phyloP scores from a whole-genome alignment of 1,284 basidiomycete species.

The Ceratorhiza oryzae-sativae region DNA sequence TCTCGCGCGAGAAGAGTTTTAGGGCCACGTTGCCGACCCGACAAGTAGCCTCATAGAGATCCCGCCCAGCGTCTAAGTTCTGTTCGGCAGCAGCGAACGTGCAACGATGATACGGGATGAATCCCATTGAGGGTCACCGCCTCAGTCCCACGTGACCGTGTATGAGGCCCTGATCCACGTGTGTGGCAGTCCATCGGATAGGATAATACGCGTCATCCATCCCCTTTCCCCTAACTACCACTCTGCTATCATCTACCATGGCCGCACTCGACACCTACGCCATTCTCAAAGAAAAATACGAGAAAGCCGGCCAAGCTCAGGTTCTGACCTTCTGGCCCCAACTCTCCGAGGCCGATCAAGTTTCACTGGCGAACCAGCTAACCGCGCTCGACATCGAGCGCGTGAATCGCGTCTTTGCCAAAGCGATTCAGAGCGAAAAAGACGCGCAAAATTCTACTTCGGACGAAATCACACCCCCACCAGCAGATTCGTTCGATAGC shows the following conservation, averaged over 20 bases:
- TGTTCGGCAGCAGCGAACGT: too few species aligned
- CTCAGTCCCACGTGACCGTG: slow-evolving; percentile 19
- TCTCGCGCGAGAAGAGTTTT: slow-evolving; percentile 48
- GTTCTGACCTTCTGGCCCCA: slow-evolving; percentile 87
- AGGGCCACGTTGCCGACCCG: slow-evolving; percentile 52
- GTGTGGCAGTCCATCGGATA: slow-evolving; percentile 7
- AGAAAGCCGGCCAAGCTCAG: slow-evolving; percentile 85
- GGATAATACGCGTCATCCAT: slow-evolving; percentile 2
- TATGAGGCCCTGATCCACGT: slow-evolving; percentile 15
- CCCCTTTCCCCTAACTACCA: slow-evolving; percentile 1
- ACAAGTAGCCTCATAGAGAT: too few species aligned
- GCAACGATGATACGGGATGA: background rate
- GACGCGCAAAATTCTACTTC: slow-evolving; percentile 58
- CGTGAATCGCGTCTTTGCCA: slow-evolving; percentile 87
- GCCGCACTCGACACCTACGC: slow-evolving; percentile 44
- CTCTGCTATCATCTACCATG: slow-evolving; percentile 9
- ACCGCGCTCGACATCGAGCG: slow-evolving; percentile 84
- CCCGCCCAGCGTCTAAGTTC: slow-evolving; percentile 1
- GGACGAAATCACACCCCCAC: slow-evolving; percentile 74
- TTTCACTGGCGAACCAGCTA: slow-evolving; percentile 75
- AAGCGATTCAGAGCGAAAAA: slow-evolving; percentile 76
- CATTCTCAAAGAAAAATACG: slow-evolving; percentile 60
- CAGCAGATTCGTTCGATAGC: slow-evolving; percentile 73
- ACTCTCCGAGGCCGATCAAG: slow-evolving; percentile 72
- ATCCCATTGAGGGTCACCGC: background rate